Percentiles rank a stretch among this genome's conserved stretches.
These are phyloP conservation scores for Allium fistulosum DNA, from an alignment of 106 monocot species.

Conservation along the genomic window DNA sequence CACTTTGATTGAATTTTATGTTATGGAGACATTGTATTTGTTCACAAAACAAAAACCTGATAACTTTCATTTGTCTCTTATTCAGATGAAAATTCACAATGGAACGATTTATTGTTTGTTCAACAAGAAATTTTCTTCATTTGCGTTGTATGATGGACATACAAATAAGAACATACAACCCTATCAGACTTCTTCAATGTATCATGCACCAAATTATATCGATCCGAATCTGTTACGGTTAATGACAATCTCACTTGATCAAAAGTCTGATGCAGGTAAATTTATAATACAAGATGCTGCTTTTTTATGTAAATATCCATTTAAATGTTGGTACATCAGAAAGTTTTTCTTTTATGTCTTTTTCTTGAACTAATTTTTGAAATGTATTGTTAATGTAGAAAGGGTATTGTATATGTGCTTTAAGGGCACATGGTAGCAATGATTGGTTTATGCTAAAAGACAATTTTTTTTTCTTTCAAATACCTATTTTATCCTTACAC, in stretches of 20 bases:
- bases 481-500: too few relatives aligned
- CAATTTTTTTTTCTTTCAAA: too few relatives aligned
- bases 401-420: too few relatives aligned
- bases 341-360: too few relatives aligned
- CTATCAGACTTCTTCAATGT: conserved; percentile 55
- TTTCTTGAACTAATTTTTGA: too few relatives aligned
- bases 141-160: conserved; percentile 66
- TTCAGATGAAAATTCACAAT: conserved; percentile 45
- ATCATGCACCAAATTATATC: conserved; percentile 19
- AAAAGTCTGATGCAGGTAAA: conserved; percentile 30
- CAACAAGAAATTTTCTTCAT: conserved; percentile 57
- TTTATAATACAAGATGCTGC: not conserved
- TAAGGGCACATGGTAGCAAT: too few relatives aligned
- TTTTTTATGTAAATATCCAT: too few relatives aligned
- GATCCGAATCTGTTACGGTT: conserved; percentile 23
- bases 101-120: conserved; percentile 38
- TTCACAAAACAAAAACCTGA: not conserved
- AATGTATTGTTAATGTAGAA: too few relatives aligned
- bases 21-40: too few relatives aligned
- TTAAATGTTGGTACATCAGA: too few relatives aligned
- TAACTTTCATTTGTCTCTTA: not conserved
- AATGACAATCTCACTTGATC: conserved; percentile 25
- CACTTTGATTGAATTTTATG: too few relatives aligned
- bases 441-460: too few relatives aligned
- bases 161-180: conserved; percentile 17